phyloP scores from a whole-genome alignment of 768 basidiomycete species.

The Podaxis pistillaris region DNA sequence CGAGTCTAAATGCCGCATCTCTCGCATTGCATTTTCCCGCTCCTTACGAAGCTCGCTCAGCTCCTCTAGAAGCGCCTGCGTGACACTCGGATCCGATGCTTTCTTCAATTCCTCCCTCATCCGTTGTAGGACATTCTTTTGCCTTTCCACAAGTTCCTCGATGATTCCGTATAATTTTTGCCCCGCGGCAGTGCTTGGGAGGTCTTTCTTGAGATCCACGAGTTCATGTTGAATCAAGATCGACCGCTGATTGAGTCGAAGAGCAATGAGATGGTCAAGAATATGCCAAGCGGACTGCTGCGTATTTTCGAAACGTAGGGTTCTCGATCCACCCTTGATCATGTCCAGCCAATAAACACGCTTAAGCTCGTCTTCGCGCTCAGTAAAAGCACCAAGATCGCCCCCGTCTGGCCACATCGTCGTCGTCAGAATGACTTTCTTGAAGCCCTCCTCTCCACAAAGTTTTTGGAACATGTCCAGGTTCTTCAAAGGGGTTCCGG shows the following conservation, averaged over 20 bases:
- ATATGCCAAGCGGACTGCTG: background rate
- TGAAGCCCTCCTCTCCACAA: constrained; percentile 5
- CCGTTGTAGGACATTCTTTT: constrained; percentile 1
- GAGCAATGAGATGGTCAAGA: background rate
- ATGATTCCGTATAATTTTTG: constrained; percentile 34
- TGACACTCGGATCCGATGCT: constrained; percentile 2
- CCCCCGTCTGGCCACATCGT: constrained; percentile 13
- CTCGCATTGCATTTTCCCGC: background rate
- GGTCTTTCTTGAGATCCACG: constrained; percentile 38
- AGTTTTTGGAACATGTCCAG: constrained; percentile 7
- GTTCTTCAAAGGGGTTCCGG: constrained; percentile 1
- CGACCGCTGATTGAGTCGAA: constrained; percentile 24
- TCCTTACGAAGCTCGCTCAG: background rate
- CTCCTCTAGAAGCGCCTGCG: background rate
- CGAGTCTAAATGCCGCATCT: background rate
- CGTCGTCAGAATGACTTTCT: constrained; percentile 7
- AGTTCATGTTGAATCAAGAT: constrained; percentile 57
- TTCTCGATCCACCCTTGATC: constrained; percentile 1
- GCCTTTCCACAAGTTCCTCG: background rate
- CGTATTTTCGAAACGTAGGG: background rate
- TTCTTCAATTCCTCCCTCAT: background rate
- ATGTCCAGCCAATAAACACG: constrained; percentile 4
- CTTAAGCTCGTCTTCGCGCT: constrained; percentile 7
- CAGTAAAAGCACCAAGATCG: background rate
- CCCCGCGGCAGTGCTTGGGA: constrained; percentile 54